phyloP scores from a whole-genome alignment of 192 early-diverging fungal species.

The Backusella circina region DNA sequence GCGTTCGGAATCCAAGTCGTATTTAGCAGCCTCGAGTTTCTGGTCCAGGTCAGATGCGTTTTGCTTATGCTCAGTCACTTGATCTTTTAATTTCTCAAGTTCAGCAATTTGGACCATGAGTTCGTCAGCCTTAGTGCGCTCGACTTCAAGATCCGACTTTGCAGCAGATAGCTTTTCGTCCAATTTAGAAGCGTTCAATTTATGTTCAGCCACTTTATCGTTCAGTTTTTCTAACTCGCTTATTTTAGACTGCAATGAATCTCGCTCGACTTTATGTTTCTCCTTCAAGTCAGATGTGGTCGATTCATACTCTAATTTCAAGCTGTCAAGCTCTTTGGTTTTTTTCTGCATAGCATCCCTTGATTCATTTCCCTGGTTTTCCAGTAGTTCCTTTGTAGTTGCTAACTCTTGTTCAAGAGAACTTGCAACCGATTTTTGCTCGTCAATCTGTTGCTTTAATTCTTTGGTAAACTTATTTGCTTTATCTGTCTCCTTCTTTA shows the following conservation, averaged over 20 bases:
- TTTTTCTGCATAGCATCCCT: not conserved
- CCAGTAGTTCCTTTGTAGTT: not conserved
- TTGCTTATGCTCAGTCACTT: not conserved
- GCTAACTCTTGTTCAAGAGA: not conserved
- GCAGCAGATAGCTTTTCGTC: not conserved
- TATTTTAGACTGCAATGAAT: not conserved
- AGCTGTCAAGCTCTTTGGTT: not conserved
- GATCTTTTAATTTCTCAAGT: not conserved
- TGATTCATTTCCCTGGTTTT: not conserved
- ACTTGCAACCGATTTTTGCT: not conserved
- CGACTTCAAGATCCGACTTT: slow-evolving; percentile 3
- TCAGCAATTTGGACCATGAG: not conserved
- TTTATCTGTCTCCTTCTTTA: not conserved
- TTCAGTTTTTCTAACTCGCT: not conserved
- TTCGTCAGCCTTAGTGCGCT: not conserved
- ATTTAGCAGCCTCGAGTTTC: not conserved
- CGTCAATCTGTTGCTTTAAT: not conserved
- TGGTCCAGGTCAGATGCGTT: not conserved
- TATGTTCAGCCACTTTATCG: not conserved
- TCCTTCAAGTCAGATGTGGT: not conserved
- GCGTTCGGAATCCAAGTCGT: not conserved
- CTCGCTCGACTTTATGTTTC: not conserved
- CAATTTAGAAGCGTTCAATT: not conserved
- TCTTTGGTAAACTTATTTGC: not conserved
- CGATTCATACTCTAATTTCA: not conserved